Evolutionary conservation across 495 filamentous ascomycete species (phyloP).

Genomic region (Bacidia gigantensis): DNA sequence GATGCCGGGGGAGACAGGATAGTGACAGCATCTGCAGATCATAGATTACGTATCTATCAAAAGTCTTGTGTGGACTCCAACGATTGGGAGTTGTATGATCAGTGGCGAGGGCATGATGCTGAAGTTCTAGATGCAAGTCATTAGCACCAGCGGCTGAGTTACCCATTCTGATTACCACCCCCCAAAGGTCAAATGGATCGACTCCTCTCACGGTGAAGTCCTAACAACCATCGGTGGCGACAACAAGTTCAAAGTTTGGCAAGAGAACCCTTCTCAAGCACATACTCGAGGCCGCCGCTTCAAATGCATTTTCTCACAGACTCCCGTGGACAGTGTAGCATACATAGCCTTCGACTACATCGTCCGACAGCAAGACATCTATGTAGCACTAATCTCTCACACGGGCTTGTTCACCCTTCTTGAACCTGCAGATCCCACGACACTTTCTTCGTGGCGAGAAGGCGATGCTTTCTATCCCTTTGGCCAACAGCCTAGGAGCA

Average conservation of each 20-base stretch:
- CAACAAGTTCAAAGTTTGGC: slow-evolving; percentile 78
- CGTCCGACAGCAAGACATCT: slow-evolving; percentile 52
- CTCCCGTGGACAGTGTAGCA: slow-evolving; percentile 43
- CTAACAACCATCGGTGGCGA: slow-evolving; percentile 68
- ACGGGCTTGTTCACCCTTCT: slow-evolving; percentile 67
- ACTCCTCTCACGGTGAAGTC: slow-evolving; percentile 46
- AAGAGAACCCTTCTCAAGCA: slow-evolving; percentile 67
- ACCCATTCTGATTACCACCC: not conserved
- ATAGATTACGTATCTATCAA: slow-evolving; percentile 87
- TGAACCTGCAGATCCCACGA: slow-evolving; percentile 79
- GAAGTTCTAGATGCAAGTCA: slow-evolving; percentile 75
- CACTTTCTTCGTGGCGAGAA: slow-evolving; percentile 57
- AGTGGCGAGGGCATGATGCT: slow-evolving; percentile 81
- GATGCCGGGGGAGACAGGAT: too few relatives aligned
- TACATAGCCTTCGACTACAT: slow-evolving; percentile 73
- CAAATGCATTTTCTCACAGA: slow-evolving; percentile 44
- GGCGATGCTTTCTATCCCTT: slow-evolving; percentile 59
- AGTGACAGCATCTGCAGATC: slow-evolving; percentile 82
- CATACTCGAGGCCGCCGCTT: slow-evolving; percentile 59
- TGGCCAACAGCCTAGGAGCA: slow-evolving; percentile 46
- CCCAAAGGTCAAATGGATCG: slow-evolving; percentile 67
- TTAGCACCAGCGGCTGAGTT: not conserved
- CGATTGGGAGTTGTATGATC: slow-evolving; percentile 70
- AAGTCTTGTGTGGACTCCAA: slow-evolving; percentile 40
- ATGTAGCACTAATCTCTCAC: slow-evolving; percentile 67